Conservation (phyloP, 148 eudicot species). For the Camellia granthamiana region DNA sequence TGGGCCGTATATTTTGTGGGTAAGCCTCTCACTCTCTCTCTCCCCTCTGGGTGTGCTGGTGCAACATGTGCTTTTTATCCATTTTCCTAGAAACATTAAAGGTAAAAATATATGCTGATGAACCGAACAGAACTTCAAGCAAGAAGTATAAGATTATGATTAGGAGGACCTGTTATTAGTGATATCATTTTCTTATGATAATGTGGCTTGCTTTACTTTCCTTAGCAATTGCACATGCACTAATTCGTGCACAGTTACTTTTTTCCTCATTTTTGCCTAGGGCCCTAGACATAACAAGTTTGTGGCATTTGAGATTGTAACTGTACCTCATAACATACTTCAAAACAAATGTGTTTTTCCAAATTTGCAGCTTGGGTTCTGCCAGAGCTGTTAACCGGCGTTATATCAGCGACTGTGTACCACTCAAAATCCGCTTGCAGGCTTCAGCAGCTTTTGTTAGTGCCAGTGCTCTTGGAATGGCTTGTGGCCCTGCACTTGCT, state of each 20-base stretch:
- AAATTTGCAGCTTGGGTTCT: slow-evolving; percentile 59
- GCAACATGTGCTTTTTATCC: not conserved
- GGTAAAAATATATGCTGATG: not conserved
- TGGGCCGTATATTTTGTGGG: slow-evolving; percentile 83
- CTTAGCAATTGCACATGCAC: not conserved
- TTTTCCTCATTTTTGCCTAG: not conserved
- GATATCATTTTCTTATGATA: not conserved
- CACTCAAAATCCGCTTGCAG: slow-evolving; percentile 69
- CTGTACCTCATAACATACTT: not conserved
- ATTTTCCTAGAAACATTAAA: not conserved
- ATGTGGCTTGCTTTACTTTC: not conserved
- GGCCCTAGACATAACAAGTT: not conserved
- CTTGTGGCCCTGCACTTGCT: slow-evolving; percentile 88
- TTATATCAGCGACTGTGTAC: slow-evolving; percentile 85
- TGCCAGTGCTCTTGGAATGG: slow-evolving; percentile 92
- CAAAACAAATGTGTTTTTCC: not conserved
- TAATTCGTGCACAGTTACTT: not conserved
- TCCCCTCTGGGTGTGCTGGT: not conserved
- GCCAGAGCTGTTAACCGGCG: slow-evolving; percentile 87
- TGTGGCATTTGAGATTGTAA: slow-evolving; percentile 1
- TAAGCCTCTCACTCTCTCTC: slow-evolving; percentile 26
- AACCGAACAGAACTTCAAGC: not conserved
- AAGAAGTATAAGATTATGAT: not conserved
- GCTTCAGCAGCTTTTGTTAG: slow-evolving; percentile 89
- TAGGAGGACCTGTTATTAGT: no score